Percentiles rank a stretch among this genome's conserved stretches.
Conservation (phyloP, 768 basidiomycete species). For the Peribolospora kevripleyi region DNA sequence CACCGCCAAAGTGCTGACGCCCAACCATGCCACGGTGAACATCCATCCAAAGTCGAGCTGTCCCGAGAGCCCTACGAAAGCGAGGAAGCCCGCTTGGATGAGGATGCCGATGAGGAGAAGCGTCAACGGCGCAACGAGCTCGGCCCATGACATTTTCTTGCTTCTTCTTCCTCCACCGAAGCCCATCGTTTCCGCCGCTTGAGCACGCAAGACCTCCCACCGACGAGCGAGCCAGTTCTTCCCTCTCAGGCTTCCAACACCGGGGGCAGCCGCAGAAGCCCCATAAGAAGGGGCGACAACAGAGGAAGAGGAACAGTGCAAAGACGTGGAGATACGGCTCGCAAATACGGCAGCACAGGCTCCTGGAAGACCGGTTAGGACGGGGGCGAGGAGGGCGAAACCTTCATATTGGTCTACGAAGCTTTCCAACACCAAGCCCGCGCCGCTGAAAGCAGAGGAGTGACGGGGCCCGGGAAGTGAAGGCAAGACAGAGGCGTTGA, state of each 20-base stretch:
- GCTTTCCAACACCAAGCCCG: conserved; percentile 72
- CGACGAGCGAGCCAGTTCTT: conserved; percentile 4
- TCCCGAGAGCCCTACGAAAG: conserved; percentile 36
- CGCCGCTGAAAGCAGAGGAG: conserved; percentile 32
- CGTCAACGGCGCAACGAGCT: conserved; percentile 21
- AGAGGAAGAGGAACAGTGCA: conserved; percentile 33
- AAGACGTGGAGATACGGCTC: conserved; percentile 65
- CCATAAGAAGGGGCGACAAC: conserved; percentile 12
- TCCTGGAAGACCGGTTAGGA: conserved; percentile 77
- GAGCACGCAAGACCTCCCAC: background rate
- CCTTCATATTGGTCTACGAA: conserved; percentile 72
- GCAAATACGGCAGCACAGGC: conserved; percentile 74
- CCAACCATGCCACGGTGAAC: conserved; percentile 41
- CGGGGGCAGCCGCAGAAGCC: conserved; percentile 3
- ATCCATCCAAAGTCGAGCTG: conserved; percentile 52
- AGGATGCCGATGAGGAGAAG: conserved; percentile 57
- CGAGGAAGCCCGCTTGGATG: conserved; percentile 49
- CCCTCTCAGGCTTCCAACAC: background rate
- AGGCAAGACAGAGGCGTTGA: background rate
- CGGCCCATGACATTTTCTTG: background rate
- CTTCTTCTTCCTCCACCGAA: conserved; percentile 3
- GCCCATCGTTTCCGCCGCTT: background rate
- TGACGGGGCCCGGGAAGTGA: background rate
- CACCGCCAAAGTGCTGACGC: conserved; percentile 4
- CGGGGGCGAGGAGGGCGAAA: conserved; percentile 63